phyloP scores from a whole-genome alignment of 2,329 filamentous ascomycete species.

The Colletotrichum aenigma region DNA sequence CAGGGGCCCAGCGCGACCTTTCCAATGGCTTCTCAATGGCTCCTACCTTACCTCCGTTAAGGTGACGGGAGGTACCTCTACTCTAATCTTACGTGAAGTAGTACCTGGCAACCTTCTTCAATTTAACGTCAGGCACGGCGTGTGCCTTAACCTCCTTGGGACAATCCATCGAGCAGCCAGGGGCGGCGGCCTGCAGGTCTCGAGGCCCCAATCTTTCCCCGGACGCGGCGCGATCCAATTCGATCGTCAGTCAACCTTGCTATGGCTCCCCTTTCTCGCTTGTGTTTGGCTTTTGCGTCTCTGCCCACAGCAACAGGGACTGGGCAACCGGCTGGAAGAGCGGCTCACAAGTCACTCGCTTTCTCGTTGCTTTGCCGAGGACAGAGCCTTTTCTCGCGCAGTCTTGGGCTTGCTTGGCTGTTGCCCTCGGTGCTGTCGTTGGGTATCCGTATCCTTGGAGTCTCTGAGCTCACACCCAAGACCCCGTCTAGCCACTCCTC shows the following conservation, averaged over 20 bases:
- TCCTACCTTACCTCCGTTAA: background rate
- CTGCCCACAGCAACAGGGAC: conserved; percentile 3
- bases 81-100: background rate
- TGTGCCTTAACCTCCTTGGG: background rate
- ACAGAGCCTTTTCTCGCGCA: background rate
- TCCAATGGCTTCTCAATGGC: background rate
- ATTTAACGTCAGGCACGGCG: background rate
- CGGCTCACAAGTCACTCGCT: background rate
- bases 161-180: background rate
- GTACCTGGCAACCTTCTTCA: background rate
- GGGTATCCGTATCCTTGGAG: background rate
- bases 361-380: background rate
- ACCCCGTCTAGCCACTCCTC: background rate
- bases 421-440: background rate
- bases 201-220: conserved; percentile 16
- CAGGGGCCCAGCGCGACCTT: background rate
- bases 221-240: conserved; percentile 19
- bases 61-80: background rate
- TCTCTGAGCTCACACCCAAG: background rate
- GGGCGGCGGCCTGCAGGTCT: background rate
- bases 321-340: conserved; percentile 5
- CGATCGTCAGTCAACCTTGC: conserved; percentile 5
- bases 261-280: conserved; percentile 7
- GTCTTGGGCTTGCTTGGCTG: background rate
- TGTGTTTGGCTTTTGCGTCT: conserved; percentile 1